Evolutionary conservation across 176 grass and related monocot genomes (phyloP), one percentile per base, ranked within the genome.

Genomic region (Avena atlantica): DNA sequence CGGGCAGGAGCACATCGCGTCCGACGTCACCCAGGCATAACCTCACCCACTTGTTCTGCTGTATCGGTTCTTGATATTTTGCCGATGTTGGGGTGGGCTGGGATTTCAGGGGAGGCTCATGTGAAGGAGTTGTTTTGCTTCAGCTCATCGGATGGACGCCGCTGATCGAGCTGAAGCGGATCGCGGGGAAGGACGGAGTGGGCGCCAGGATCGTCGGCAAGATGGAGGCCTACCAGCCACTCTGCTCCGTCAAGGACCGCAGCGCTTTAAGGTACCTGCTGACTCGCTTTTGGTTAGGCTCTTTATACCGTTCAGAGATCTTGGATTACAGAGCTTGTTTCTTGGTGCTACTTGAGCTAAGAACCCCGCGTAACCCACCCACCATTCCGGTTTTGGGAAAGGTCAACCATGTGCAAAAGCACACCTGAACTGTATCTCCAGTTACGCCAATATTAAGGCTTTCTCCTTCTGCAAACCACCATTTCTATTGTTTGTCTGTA

Each of bases 61-160:
- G 20, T n/a, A 78, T 31, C 10, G 19, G 10, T 44, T 47, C 19
- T 25, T 21, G 2, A 66, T 27, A 27, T 0, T 75, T 75, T 11
- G 2, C 17, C 10, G 27, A 20, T 14, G 6, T 12, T 53, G 9
- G 51, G 74, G 14, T 76, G 49, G 14, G 9, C 4, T 74, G 12
- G 24, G 64, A 36, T 52, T 52, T 40, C 37, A 10, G 50, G 6
- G 37, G 37, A 6, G 4, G 37, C 37, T 42, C 5, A 1, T 42
- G n/a, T n/a, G n/a, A n/a, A 7, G 50, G 2, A 9, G 0, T 19
- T 68, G 21, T 1, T 34, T 20, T 81, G 0, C 0, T 71, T 80
- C 87, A 97, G 95, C 88, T 95, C 10, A 84, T 98, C 68, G 95
- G 93, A 44, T 95, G 95, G 92, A 97, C 95, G 2, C 95, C 92